A percentile compares a stretch with the other conserved stretches of the same genome.
These are phyloP conservation scores for Triangularia verruculosa DNA, from an alignment of 2,329 filamentous ascomycete species.

Conservation along the genomic window DNA sequence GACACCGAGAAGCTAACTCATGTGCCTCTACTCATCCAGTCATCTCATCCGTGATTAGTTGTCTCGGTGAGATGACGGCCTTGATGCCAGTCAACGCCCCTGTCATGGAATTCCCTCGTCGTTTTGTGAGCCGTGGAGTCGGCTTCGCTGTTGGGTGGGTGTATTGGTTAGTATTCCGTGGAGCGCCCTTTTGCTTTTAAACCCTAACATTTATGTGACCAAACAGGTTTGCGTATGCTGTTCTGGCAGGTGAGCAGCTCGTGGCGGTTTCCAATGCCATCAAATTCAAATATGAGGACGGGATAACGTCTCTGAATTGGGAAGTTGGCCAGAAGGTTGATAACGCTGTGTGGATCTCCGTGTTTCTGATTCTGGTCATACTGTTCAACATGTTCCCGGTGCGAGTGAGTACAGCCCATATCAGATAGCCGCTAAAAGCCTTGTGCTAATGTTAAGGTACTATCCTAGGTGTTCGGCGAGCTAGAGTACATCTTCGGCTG, in stretches of 20 bases:
- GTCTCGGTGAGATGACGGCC: constrained; percentile 40
- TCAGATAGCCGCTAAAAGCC: constrained; percentile 12
- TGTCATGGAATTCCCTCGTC: constrained; percentile 38
- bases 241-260: constrained; percentile 37
- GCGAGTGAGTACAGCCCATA: constrained; percentile 27
- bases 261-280: constrained; percentile 37
- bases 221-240: constrained; percentile 37
- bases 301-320: constrained; percentile 35
- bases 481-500: constrained; percentile 39
- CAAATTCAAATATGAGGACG: constrained; percentile 38
- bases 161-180: constrained; percentile 33
- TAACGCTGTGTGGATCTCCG: constrained; percentile 37
- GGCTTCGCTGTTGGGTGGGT: constrained; percentile 41
- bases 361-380: constrained; percentile 36
- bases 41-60: constrained; percentile 42
- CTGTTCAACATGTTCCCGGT: constrained; percentile 38
- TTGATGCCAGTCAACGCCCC: constrained; percentile 40
- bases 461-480: constrained; percentile 32
- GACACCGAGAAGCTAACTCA: neutral
- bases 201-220: neutral
- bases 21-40: constrained; percentile 28
- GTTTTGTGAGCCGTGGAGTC: constrained; percentile 37
- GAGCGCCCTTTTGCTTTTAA: neutral
- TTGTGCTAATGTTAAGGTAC: constrained; percentile 1
- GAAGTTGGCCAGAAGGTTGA: constrained; percentile 35